A percentile compares a stretch with the other conserved stretches of the same genome.
These are phyloP conservation scores for Rhizophagus clarus DNA, from an alignment of 192 early-diverging fungal species.

Conservation along the genomic window DNA sequence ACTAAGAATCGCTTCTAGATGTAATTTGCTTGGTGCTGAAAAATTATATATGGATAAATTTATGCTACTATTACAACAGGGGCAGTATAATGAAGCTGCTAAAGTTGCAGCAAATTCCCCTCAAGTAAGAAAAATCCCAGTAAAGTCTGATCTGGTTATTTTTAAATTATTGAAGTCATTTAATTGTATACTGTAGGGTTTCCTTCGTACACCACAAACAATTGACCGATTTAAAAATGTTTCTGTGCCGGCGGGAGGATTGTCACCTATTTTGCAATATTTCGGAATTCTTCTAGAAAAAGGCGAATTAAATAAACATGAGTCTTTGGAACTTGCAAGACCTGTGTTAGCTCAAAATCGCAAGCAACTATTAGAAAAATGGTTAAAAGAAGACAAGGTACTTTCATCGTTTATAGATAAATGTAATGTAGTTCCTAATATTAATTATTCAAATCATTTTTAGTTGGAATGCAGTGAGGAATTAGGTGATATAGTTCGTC, in stretches of 20 bases:
- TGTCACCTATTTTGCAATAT: conserved; percentile 95
- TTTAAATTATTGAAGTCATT: neutral
- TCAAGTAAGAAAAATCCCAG: conserved; percentile 46
- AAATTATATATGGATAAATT: conserved; percentile 91
- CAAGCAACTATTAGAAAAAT: conserved; percentile 95
- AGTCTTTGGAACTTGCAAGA: conserved; percentile 90
- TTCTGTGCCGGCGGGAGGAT: conserved; percentile 72
- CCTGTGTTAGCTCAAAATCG: conserved; percentile 89
- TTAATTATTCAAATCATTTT: neutral
- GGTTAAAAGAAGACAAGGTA: conserved; percentile 96
- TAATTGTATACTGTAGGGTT: conserved; percentile 58
- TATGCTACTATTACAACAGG: conserved; percentile 76
- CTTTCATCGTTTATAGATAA: neutral
- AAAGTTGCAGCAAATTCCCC: conserved; percentile 96
- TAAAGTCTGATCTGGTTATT: neutral
- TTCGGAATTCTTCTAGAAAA: conserved; percentile 96
- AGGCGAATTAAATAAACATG: conserved; percentile 91
- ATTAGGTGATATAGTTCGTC: conserved; percentile 95
- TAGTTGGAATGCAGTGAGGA: conserved; percentile 95
- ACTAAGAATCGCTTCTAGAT: conserved; percentile 84
- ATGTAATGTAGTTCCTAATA: neutral
- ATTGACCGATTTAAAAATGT: conserved; percentile 94
- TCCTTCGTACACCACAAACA: conserved; percentile 91
- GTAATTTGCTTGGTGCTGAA: conserved; percentile 91
- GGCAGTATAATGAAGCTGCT: conserved; percentile 85